phyloP scores from a whole-genome alignment of 2,329 filamentous ascomycete species.

The Gyromitra esculenta region DNA sequence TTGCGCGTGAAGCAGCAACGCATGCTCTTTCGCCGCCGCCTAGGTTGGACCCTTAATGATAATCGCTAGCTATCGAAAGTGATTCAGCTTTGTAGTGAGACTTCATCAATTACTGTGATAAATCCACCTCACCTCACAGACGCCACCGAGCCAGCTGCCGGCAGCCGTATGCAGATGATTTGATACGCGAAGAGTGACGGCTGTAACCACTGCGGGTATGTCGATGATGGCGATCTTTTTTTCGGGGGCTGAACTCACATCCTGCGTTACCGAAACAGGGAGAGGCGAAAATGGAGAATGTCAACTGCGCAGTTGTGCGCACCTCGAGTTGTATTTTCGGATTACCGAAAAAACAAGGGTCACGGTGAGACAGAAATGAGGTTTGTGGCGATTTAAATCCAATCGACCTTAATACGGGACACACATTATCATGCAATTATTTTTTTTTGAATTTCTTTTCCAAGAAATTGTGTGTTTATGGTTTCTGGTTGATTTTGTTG shows the following conservation, averaged over 20 bases:
- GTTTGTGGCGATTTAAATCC: background rate
- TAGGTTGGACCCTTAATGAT: background rate
- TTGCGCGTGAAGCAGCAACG: background rate
- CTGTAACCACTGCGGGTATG: conserved; percentile 32
- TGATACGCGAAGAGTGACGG: conserved; percentile 18
- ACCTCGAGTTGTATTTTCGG: background rate
- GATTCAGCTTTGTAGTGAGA: conserved; percentile 7
- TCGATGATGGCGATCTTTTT: conserved; percentile 26
- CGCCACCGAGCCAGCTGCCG: conserved; percentile 23
- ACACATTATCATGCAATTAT: background rate
- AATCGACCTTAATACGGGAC: background rate
- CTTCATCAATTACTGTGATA: background rate
- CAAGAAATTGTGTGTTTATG: background rate
- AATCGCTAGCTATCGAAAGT: background rate
- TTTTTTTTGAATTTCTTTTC: background rate
- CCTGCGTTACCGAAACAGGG: conserved; percentile 28
- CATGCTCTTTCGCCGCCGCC: background rate
- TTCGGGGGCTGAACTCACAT: conserved; percentile 22
- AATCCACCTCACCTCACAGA: conserved; percentile 21
- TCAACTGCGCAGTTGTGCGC: conserved; percentile 14
- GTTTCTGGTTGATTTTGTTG: background rate
- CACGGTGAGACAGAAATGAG: background rate
- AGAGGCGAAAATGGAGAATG: conserved; percentile 2
- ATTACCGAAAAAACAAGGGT: background rate
- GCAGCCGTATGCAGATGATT: conserved; percentile 21